Conservation (phyloP, 163 green algal genomes). For the Chlorella variabilis region DNA sequence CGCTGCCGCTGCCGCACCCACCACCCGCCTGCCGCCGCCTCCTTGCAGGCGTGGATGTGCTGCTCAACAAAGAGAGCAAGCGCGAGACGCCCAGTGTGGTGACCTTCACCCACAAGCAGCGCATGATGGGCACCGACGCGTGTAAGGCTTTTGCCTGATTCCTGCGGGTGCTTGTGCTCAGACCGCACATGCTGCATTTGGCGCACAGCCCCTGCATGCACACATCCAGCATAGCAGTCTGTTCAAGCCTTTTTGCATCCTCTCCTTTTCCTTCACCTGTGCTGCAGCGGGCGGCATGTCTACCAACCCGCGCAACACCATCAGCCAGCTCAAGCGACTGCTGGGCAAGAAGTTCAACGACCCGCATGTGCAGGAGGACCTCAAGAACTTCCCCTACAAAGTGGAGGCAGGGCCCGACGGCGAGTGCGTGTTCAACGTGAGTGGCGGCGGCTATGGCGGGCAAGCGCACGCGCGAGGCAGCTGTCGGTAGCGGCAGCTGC, state of each 20-base stretch:
- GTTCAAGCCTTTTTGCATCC: no score
- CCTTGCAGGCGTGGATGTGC: slow-evolving; percentile 89
- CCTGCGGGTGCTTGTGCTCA: no score
- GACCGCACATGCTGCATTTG: no score
- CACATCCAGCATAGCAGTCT: no score
- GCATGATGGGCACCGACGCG: slow-evolving; percentile 74
- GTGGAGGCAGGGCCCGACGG: slow-evolving; percentile 78
- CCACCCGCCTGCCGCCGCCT: not conserved
- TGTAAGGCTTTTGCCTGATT: no score
- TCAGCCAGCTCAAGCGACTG: slow-evolving; percentile 95
- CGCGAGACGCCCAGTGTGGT: slow-evolving; percentile 94
- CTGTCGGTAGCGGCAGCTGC: no score
- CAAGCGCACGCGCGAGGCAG: no score
- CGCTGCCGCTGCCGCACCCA: not conserved
- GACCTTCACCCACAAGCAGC: slow-evolving; percentile 85
- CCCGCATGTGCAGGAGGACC: slow-evolving; percentile 87
- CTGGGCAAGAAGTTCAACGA: slow-evolving; percentile 91
- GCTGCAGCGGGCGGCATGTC: slow-evolving; percentile 74
- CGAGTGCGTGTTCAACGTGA: slow-evolving; percentile 82
- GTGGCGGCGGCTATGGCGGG: not conserved
- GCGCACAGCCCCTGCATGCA: not conserved
- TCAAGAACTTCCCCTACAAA: slow-evolving; percentile 74
- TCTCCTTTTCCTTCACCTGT: not conserved
- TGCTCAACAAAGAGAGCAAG: slow-evolving; percentile 98
- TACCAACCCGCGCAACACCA: slow-evolving; percentile 94